Conservation (phyloP, 2,329 filamentous ascomycete genomes). For the Dryadomyces quercivorus region DNA sequence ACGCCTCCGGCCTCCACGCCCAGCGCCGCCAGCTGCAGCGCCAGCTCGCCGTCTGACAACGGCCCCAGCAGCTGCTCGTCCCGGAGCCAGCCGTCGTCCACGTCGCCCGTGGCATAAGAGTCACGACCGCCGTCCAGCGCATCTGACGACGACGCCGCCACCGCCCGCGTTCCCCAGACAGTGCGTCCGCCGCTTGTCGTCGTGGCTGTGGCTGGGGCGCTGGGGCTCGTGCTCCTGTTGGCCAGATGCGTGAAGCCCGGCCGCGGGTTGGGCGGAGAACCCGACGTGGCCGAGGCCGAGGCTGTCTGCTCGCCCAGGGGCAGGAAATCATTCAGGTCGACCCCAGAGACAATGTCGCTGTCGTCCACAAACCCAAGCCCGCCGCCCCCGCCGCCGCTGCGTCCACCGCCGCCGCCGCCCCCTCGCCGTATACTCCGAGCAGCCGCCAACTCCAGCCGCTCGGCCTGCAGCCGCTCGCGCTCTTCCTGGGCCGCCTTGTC, state of each 20-base stretch:
- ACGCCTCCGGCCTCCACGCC: constrained; percentile 21
- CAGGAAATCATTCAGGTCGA: constrained; percentile 52
- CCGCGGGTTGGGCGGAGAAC: constrained; percentile 40
- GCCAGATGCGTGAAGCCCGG: constrained; percentile 57
- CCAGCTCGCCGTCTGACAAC: constrained; percentile 35
- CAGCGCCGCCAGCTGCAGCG: constrained; percentile 45
- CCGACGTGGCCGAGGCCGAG: not conserved
- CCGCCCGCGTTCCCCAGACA: constrained; percentile 79
- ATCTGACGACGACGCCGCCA: constrained; percentile 31
- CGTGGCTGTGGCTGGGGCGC: constrained; percentile 49
- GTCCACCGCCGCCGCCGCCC: not conserved
- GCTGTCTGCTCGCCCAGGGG: constrained; percentile 35
- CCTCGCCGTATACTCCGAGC: constrained; percentile 25
- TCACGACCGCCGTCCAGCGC: constrained; percentile 42
- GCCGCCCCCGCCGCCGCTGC: constrained; percentile 16
- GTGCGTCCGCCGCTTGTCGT: constrained; percentile 46
- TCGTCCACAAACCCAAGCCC: not conserved
- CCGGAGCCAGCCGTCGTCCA: constrained; percentile 70
- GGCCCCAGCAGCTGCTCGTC: constrained; percentile 61
- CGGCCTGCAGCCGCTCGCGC: constrained; percentile 69
- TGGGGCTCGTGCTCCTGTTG: constrained; percentile 56
- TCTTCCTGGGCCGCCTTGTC: constrained; percentile 83
- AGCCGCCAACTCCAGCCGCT: constrained; percentile 63
- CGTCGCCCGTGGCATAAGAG: constrained; percentile 3
- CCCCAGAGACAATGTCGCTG: constrained; percentile 6